phyloP scores from a whole-genome alignment of 805 yeast species.

The Ogataea pignaliae region DNA sequence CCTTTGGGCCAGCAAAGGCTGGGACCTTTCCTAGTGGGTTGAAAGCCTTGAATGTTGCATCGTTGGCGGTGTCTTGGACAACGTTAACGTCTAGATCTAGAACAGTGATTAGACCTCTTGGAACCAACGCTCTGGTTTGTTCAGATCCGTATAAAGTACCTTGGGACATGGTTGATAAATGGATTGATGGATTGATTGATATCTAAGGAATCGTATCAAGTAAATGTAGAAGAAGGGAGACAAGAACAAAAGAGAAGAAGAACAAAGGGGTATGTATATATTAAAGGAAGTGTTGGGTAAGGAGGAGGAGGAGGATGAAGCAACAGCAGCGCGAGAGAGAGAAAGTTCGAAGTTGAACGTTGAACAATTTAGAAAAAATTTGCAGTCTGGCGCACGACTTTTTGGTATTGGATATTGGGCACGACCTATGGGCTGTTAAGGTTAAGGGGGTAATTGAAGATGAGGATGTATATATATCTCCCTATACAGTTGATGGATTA shows the following conservation, averaged over 20 bases:
- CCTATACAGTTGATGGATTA: too few relatives aligned
- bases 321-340: too few relatives aligned
- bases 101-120: conserved; percentile 46
- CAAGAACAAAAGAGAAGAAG: not conserved
- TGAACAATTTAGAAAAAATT: not conserved
- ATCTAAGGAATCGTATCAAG: too few relatives aligned
- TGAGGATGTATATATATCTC: too few relatives aligned
- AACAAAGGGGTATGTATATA: not conserved
- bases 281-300: not conserved
- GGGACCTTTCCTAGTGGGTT: conserved; percentile 70
- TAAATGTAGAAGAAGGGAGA: not conserved
- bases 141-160: conserved; percentile 32
- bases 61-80: conserved; percentile 11
- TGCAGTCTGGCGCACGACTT: too few relatives aligned
- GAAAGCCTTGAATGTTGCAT: conserved; percentile 37
- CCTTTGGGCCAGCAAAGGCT: conserved; percentile 65
- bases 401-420: too few relatives aligned
- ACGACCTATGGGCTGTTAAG: too few relatives aligned
- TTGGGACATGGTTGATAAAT: conserved; percentile 25
- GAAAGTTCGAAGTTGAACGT: not conserved
- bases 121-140: conserved; percentile 29
- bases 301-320: too few relatives aligned
- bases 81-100: conserved; percentile 52
- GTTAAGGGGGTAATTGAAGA: too few relatives aligned
- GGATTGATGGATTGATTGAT: too few relatives aligned